These are phyloP conservation scores for Zizania palustris DNA, from an alignment of 202 grass and related monocot genomes.

Conservation along the genomic window DNA sequence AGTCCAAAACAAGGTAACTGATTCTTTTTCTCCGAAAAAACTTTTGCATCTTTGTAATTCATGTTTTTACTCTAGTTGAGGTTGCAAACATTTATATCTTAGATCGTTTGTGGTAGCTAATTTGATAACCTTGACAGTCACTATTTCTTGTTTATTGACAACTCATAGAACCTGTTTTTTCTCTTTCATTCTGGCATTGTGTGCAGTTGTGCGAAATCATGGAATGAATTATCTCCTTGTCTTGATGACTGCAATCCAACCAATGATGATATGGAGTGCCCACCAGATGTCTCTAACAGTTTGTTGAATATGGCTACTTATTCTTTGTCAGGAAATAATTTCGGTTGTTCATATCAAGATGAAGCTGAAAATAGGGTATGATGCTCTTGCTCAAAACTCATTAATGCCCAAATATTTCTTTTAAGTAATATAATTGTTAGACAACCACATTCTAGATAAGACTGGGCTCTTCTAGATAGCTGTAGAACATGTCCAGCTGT, in stretches of 20 bases:
- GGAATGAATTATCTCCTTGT: slow-evolving; percentile 49
- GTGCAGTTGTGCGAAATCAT: slow-evolving; percentile 53
- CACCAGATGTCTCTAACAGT: slow-evolving; percentile 56
- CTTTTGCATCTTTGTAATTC: slow-evolving; percentile 7
- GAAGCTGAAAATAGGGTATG: slow-evolving; percentile 66
- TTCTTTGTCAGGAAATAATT: slow-evolving; percentile 48
- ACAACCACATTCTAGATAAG: too few relatives aligned
- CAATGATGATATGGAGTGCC: slow-evolving; percentile 51
- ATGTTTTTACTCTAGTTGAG: slow-evolving; percentile 24
- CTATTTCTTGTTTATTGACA: slow-evolving; percentile 16
- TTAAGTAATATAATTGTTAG: slow-evolving; percentile 1
- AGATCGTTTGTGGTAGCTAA: slow-evolving; percentile 6
- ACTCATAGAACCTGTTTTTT: slow-evolving; percentile 20
- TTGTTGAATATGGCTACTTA: slow-evolving; percentile 28
- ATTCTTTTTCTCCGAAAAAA: slow-evolving; percentile 3
- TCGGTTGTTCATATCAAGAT: slow-evolving; percentile 46
- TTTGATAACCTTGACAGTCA: slow-evolving; percentile 14
- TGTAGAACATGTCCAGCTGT: too few relatives aligned
- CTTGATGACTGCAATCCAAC: slow-evolving; percentile 47
- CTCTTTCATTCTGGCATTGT: slow-evolving; percentile 37
- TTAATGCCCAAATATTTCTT: slow-evolving; percentile 13
- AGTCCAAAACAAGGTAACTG: slow-evolving; percentile 74
- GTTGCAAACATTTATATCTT: slow-evolving; percentile 30
- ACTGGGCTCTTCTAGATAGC: too few relatives aligned
- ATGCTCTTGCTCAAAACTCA: slow-evolving; percentile 31